Evolutionary conservation across 306 rosid species (phyloP), one percentile per base, ranked within the genome.

Genomic region (Oxytropis ochrocephala): DNA sequence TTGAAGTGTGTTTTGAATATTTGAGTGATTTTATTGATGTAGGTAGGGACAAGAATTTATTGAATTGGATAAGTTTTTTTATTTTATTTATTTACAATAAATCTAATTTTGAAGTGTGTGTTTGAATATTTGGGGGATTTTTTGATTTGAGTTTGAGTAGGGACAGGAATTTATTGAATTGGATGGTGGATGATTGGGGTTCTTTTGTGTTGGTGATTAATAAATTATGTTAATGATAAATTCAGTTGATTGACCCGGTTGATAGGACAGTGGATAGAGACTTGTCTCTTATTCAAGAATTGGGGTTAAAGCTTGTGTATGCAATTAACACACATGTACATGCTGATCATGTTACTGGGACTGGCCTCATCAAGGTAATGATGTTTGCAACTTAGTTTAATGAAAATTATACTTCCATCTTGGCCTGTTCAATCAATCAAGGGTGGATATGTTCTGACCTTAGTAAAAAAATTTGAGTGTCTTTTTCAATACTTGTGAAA

Each of bases 341-440:
- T 69, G 97, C 99, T n/a, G 99, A 95, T 75, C 99, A 95, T 85
- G 87, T 95, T 12, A 95, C 97, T 36, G 99, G 99, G 8, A 87
- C 90, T 72, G 99, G 97, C 49, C 89, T 87, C 14, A 77, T 95
- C 11, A 95, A 95, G 99, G 92, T 35, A 74, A 42, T 53, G 29
- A 7, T 52, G 39, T 53, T 13, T 62, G 5, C 38, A 24, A 27
- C 49, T 46, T 58, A 47, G n/a, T 60, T 71, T 61, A 24, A 21
- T 46, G 5, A 50, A 21, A 42, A 42, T 41, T 6, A 42, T 1
- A 46, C 5, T 13, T 11, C 55, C 2, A 51, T 14, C 27, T 51
- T 52, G 32, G 35, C 21, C 36, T 4, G 8, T 59, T 11, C 4
- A 29, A 63, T 30, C 1, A 35, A 30, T 42, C 33, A 16, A 52